Percentiles rank a stretch among this genome's conserved stretches.
phyloP scores from a whole-genome alignment of 768 basidiomycete genomes.

The Russula virescens region DNA sequence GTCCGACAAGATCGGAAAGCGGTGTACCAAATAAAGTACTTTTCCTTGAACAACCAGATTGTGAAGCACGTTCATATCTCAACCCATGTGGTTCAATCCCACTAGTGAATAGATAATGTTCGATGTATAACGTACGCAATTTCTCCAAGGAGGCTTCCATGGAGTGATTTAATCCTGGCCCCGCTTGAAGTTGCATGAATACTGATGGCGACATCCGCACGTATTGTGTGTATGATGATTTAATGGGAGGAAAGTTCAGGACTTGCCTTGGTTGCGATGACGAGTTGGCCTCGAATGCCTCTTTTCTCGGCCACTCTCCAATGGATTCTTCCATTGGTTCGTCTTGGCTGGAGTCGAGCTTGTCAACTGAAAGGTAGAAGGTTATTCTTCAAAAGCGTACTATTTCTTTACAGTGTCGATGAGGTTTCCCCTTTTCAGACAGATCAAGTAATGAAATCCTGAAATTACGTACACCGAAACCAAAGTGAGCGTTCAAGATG shows the following conservation, averaged over 20 bases:
- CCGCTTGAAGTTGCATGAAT: constrained; percentile 27
- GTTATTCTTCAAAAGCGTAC: constrained; percentile 9
- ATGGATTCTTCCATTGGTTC: constrained; percentile 32
- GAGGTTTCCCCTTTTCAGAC: constrained; percentile 27
- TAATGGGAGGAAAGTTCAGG: not conserved
- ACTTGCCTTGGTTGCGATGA: constrained; percentile 29
- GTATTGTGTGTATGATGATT: not conserved
- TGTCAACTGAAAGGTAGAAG: not conserved
- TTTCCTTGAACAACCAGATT: constrained; percentile 38
- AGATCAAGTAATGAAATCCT: too few species aligned
- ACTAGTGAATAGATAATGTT: constrained; percentile 53
- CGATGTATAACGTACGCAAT: constrained; percentile 51
- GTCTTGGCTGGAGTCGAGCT: constrained; percentile 21
- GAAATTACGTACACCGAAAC: constrained; percentile 26
- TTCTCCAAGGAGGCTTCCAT: constrained; percentile 39
- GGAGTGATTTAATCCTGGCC: constrained; percentile 21
- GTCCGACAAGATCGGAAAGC: too few species aligned
- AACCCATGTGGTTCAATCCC: constrained; percentile 41
- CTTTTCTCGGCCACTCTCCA: constrained; percentile 37
- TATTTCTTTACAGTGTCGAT: constrained; percentile 37
- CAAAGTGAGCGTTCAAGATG: constrained; percentile 37
- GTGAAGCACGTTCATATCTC: constrained; percentile 31
- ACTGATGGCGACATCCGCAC: constrained; percentile 21
- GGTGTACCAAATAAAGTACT: constrained; percentile 37
- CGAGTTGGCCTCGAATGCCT: constrained; percentile 35